These are phyloP conservation scores for Cryptosporidium muris DNA, from an alignment of 169 alveolate species.

Conservation along the genomic window DNA sequence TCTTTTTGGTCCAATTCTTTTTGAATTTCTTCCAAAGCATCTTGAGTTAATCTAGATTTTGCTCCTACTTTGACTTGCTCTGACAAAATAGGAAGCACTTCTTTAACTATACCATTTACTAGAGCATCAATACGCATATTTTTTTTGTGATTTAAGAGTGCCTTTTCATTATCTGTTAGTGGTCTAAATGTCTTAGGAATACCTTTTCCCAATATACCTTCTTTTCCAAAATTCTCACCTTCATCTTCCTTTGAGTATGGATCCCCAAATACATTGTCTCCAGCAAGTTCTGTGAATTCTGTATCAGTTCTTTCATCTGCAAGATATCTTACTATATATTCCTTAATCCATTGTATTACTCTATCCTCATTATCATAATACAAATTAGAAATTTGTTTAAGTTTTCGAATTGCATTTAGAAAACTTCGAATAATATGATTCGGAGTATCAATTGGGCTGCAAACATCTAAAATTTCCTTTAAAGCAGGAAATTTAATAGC, in stretches of 20 bases:
- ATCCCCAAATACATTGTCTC: constrained; percentile 70
- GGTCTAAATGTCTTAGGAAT: constrained; percentile 48
- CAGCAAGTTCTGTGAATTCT: constrained; percentile 45
- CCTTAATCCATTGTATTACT: constrained; percentile 34
- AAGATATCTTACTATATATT: constrained; percentile 36
- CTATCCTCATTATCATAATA: constrained; percentile 8
- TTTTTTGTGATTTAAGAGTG: constrained; percentile 21
- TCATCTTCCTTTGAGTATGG: constrained; percentile 56
- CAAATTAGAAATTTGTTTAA: constrained; percentile 23
- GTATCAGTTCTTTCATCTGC: constrained; percentile 69
- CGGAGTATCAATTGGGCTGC: constrained; percentile 70
- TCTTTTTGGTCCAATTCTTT: constrained; percentile 35
- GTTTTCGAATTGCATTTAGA: constrained; percentile 28
- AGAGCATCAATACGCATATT: constrained; percentile 34
- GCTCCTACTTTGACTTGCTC: constrained; percentile 26
- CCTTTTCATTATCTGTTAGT: constrained; percentile 60
- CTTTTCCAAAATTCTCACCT: constrained; percentile 6
- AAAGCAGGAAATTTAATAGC: constrained; percentile 34
- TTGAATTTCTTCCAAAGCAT: constrained; percentile 8
- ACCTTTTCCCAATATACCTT: constrained; percentile 30
- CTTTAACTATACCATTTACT: constrained; percentile 51
- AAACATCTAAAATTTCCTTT: constrained; percentile 52
- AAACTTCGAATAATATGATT: constrained; percentile 25
- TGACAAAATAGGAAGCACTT: constrained; percentile 30
- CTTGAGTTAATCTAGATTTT: constrained; percentile 24